Evolutionary conservation across 257 asterid genomes (phyloP).

Genomic region (Buddleja alternifolia): DNA sequence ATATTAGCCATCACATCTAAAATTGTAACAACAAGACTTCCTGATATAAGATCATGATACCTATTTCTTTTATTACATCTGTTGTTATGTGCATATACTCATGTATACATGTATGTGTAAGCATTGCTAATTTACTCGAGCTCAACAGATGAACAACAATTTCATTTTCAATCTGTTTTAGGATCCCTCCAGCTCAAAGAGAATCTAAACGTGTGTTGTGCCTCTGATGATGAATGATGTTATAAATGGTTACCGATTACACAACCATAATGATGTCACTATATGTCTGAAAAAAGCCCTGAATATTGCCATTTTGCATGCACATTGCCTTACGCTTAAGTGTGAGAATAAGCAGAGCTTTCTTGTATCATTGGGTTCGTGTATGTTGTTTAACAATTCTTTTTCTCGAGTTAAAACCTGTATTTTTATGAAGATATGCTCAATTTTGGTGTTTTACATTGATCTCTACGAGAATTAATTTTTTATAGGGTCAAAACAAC

Average conservation of each 20-base stretch:
- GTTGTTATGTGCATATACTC: background rate
- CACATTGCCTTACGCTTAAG: background rate
- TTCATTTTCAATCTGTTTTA: background rate
- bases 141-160: background rate
- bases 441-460: no score
- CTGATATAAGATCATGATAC: background rate
- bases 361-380: no score
- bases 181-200: background rate
- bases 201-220: background rate
- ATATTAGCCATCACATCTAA: background rate
- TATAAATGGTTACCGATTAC: no score
- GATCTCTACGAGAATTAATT: no score
- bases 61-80: background rate
- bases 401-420: background rate
- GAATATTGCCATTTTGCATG: background rate
- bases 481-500: no score
- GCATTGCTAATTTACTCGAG: background rate
- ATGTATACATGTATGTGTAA: background rate
- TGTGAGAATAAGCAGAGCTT: background rate
- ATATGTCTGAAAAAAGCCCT: no score
- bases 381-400: background rate
- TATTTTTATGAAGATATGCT: no score
- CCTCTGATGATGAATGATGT: background rate
- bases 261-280: no score
- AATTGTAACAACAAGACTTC: background rate